Evolutionary conservation across 441 rosid species (phyloP).

Genomic region (Populus hybrid): DNA sequence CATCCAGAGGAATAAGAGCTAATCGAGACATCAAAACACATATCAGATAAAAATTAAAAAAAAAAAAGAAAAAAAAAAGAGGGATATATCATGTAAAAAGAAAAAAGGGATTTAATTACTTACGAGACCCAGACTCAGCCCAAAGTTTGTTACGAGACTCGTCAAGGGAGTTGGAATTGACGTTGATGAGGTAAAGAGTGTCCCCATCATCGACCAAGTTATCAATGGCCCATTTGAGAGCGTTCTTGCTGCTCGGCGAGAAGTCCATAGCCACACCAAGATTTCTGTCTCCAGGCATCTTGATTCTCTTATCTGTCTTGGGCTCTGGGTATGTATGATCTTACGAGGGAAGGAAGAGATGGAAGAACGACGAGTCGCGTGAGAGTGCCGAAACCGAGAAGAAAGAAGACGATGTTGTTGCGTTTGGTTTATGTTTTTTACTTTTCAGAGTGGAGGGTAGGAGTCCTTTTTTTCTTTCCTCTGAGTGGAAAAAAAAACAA

Average conservation of each 20-base stretch:
- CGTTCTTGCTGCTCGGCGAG: conserved; percentile 84
- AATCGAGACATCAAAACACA: not conserved
- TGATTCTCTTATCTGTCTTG: conserved; percentile 2
- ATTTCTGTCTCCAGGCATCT: conserved; percentile 57
- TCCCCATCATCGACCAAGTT: conserved; percentile 76
- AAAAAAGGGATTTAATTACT: conserved; percentile 15
- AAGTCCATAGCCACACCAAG: conserved; percentile 89
- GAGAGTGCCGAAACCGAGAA: not conserved
- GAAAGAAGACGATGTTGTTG: too few relatives aligned
- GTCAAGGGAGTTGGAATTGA: conserved; percentile 37
- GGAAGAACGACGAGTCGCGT: not conserved
- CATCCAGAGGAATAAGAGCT: conserved; percentile 84
- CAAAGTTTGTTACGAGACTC: conserved; percentile 52
- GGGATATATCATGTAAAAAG: not conserved
- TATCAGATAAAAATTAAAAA: not conserved
- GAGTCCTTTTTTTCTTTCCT: not conserved
- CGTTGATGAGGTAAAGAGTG: conserved; percentile 60
- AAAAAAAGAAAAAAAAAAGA: not conserved
- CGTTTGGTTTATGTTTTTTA: too few relatives aligned
- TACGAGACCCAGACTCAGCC: conserved; percentile 73
- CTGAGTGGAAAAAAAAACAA: not conserved
- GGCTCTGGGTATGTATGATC: not conserved
- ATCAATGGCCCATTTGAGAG: conserved; percentile 73
- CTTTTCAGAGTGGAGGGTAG: not conserved
- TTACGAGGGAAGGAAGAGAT: not conserved